These are phyloP conservation scores for Ustilaginoidea virens DNA, from an alignment of 2,329 filamentous ascomycete genomes.

Conservation along the genomic window DNA sequence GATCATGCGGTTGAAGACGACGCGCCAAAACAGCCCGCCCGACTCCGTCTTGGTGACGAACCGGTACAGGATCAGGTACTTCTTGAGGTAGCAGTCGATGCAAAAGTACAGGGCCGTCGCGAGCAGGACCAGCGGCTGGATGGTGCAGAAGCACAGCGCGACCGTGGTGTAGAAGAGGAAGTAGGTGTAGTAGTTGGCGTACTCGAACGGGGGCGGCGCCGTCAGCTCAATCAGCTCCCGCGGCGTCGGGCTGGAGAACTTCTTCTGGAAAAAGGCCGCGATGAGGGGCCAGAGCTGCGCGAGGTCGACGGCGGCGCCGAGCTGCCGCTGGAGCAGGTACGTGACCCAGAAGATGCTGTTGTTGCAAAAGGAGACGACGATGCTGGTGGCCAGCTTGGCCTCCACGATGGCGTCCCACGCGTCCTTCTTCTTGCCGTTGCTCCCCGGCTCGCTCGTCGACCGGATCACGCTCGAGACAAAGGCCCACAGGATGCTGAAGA, in stretches of 20 bases:
- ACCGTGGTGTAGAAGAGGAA: constrained; percentile 92
- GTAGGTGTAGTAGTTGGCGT: constrained; percentile 95
- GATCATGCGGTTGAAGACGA: constrained; percentile 83
- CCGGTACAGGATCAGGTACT: constrained; percentile 86
- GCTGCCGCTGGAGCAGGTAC: constrained; percentile 81
- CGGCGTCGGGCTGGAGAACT: constrained; percentile 75
- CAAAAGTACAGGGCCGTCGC: constrained; percentile 81
- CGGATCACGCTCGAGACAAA: constrained; percentile 53
- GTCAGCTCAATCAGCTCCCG: constrained; percentile 84
- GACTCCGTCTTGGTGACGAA: constrained; percentile 96
- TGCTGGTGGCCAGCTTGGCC: constrained; percentile 42
- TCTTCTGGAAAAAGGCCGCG: constrained; percentile 74
- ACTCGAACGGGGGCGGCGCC: constrained; percentile 84
- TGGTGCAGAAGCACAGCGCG: constrained; percentile 64
- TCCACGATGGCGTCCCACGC: constrained; percentile 55
- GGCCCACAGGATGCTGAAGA: constrained; percentile 71
- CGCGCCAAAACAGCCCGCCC: constrained; percentile 82
- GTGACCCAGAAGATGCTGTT: constrained; percentile 90
- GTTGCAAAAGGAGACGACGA: constrained; percentile 62
- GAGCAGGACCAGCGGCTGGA: constrained; percentile 77
- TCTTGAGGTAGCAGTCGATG: constrained; percentile 81
- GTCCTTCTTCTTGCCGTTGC: constrained; percentile 30
- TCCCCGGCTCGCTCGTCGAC: constrained; percentile 24
- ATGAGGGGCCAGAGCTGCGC: constrained; percentile 71
- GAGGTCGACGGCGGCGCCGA: constrained; percentile 89